Evolutionary conservation across 208 protist species (phyloP).

Genomic region (Trichomonas gallinae): DNA sequence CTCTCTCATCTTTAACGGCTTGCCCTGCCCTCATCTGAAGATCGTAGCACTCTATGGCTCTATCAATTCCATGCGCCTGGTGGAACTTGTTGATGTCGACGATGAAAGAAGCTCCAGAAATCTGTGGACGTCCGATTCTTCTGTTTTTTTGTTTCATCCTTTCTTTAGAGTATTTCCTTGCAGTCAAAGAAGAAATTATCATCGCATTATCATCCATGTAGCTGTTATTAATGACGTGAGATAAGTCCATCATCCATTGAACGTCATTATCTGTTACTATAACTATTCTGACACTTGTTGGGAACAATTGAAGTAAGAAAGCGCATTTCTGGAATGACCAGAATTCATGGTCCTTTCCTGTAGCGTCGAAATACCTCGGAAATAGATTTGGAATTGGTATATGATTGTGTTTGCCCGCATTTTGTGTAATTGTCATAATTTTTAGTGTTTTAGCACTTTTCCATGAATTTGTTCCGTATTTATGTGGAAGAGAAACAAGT

Average conservation of each 20-base stretch:
- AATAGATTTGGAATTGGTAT: not conserved
- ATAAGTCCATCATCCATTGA: not conserved
- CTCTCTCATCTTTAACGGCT: not conserved
- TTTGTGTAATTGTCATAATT: not conserved
- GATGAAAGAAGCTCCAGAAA: not conserved
- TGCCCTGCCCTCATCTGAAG: not conserved
- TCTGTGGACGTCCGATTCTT: not conserved
- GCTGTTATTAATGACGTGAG: not conserved
- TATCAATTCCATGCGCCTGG: not conserved
- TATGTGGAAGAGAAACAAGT: not conserved
- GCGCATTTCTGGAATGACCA: not conserved
- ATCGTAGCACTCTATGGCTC: not conserved
- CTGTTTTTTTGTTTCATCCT: not conserved
- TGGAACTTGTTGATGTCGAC: not conserved
- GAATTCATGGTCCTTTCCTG: not conserved
- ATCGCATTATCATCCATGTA: not conserved
- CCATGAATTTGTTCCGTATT: not conserved
- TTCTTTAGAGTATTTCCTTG: not conserved
- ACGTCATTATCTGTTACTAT: not conserved
- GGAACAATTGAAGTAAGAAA: not conserved
- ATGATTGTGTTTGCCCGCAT: not conserved
- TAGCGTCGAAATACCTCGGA: not conserved
- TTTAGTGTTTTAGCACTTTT: not conserved
- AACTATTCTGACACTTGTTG: not conserved
- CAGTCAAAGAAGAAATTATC: not conserved